phyloP scores from a whole-genome alignment of 306 rosid species.

The Leucaena leucocephala region DNA sequence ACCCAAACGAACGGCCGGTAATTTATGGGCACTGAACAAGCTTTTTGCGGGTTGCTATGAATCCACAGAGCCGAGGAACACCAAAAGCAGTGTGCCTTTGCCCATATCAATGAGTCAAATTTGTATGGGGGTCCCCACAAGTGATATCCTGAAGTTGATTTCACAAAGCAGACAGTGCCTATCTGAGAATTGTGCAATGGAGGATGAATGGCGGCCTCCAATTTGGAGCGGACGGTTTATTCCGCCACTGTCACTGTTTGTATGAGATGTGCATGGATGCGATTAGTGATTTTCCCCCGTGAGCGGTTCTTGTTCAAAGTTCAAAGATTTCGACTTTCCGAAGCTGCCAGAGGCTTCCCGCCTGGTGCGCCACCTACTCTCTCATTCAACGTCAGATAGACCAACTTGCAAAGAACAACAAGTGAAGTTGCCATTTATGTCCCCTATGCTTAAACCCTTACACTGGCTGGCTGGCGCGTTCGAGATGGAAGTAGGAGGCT shows the following conservation, averaged over 20 bases:
- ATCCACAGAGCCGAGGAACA: too few relatives aligned
- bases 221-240: conserved; percentile 29
- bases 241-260: background rate
- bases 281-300: too few relatives aligned
- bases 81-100: too few relatives aligned
- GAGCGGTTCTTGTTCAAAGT: background rate
- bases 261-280: too few relatives aligned
- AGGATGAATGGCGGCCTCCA: conserved; percentile 18
- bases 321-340: conserved; percentile 56
- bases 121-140: background rate
- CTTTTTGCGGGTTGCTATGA: too few relatives aligned
- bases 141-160: background rate
- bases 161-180: background rate
- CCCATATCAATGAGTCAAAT: too few relatives aligned
- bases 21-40: too few relatives aligned
- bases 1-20: too few relatives aligned
- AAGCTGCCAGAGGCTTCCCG: conserved; percentile 43
- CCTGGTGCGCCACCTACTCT: conserved; percentile 44
- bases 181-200: conserved; percentile 21
- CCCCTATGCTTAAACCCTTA: background rate
- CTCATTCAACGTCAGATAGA: conserved; percentile 27
- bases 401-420: conserved; percentile 22
- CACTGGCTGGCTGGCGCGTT: background rate
- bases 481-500: too few relatives aligned
- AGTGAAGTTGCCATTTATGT: background rate